phyloP scores from a whole-genome alignment of 73 alveolate species.

The Paramecium primaurelia region DNA sequence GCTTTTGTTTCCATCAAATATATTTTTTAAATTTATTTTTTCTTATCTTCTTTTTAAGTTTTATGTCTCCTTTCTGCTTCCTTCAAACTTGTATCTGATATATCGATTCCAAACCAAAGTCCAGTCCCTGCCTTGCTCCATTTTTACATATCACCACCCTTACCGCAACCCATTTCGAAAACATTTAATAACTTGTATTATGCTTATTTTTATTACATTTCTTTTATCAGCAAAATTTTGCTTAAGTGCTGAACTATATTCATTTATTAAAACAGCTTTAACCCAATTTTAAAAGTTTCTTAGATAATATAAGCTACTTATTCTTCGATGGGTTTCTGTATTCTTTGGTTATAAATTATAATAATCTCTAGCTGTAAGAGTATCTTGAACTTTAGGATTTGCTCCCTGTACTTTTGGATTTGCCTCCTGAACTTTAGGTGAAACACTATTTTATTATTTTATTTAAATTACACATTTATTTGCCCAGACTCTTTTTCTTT shows the following conservation, averaged over 20 bases:
- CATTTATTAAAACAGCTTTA: slow-evolving; percentile 20
- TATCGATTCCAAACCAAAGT: slow-evolving; percentile 24
- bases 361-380: neutral
- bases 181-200: neutral
- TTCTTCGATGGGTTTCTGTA: neutral
- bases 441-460: neutral
- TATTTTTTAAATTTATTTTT: neutral
- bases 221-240: neutral
- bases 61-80: neutral
- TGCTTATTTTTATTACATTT: neutral
- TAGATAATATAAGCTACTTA: neutral
- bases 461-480: neutral
- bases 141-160: slow-evolving; percentile 26
- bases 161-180: slow-evolving; percentile 2
- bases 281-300: slow-evolving; percentile 48
- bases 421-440: no score
- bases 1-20: slow-evolving; percentile 20
- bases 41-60: neutral
- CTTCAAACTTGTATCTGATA: neutral
- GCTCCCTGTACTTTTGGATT: neutral
- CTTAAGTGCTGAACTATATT: neutral
- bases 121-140: slow-evolving; percentile 26
- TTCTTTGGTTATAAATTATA: neutral
- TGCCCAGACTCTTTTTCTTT: neutral
- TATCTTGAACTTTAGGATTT: neutral